Conservation (phyloP, 2,329 filamentous ascomycete genomes). For the Raffaelea albimanens region DNA sequence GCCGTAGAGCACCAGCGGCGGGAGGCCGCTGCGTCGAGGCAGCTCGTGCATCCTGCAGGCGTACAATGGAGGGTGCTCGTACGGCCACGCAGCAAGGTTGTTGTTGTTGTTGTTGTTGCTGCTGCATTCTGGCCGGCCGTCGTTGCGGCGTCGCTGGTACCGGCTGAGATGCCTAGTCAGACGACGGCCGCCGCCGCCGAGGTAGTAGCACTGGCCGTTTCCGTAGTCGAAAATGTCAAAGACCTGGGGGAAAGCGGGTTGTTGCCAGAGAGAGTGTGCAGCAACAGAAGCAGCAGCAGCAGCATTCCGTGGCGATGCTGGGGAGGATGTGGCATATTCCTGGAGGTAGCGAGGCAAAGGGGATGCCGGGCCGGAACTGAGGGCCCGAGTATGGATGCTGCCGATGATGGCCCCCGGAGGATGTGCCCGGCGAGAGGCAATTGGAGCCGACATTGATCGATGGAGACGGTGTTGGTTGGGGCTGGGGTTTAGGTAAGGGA, state of each 20-base stretch:
- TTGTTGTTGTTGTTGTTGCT: not conserved
- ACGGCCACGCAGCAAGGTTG: constrained; percentile 2
- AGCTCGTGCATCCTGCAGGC: constrained; percentile 17
- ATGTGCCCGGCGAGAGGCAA: too few species aligned
- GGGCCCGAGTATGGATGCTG: too few species aligned
- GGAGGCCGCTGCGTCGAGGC: constrained; percentile 8
- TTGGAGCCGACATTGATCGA: too few species aligned
- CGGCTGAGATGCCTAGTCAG: not conserved
- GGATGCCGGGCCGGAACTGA: too few species aligned
- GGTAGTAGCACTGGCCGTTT: constrained; percentile 2
- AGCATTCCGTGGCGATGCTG: too few species aligned
- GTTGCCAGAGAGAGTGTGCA: not conserved
- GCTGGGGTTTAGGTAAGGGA: too few species aligned
- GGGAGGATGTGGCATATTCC: too few species aligned
- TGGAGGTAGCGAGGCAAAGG: too few species aligned
- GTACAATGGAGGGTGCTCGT: constrained; percentile 18
- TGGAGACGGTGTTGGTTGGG: too few species aligned
- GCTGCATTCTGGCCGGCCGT: not conserved
- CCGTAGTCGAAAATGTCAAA: constrained; percentile 7
- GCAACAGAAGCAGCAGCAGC: too few species aligned
- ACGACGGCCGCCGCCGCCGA: constrained; percentile 3
- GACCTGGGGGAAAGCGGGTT: constrained; percentile 5
- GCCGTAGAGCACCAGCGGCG: constrained; percentile 22
- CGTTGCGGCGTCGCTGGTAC: not conserved
- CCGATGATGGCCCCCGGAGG: too few species aligned